These are phyloP conservation scores for Leptosphaerulina australis DNA, from an alignment of 2,329 filamentous ascomycete species.

Conservation along the genomic window DNA sequence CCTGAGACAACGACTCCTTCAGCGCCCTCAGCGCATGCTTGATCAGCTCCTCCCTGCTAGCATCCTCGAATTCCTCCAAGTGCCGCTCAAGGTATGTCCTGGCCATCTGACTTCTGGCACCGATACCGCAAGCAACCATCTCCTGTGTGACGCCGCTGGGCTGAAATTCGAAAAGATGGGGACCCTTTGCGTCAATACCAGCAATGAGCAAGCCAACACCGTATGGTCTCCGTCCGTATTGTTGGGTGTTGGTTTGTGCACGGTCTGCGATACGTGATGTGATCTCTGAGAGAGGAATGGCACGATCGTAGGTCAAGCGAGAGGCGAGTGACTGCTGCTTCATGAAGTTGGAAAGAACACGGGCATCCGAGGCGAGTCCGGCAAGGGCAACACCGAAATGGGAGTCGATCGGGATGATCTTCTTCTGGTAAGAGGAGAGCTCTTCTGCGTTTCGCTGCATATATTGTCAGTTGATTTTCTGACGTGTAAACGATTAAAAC, in stretches of 20 bases:
- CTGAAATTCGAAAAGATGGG: conserved; percentile 98
- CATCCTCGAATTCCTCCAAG: conserved; percentile 78
- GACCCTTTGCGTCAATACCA: conserved; percentile 90
- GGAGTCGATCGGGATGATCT: conserved; percentile 94
- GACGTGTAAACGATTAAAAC: conserved; percentile 10
- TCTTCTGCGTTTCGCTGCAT: conserved; percentile 94
- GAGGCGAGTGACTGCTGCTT: conserved; percentile 97
- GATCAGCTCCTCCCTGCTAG: conserved; percentile 82
- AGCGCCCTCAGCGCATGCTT: conserved; percentile 87
- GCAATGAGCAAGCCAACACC: conserved; percentile 92
- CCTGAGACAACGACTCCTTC: conserved; percentile 94
- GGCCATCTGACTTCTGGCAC: conserved; percentile 95
- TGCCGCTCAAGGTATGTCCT: conserved; percentile 95
- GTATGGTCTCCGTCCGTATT: conserved; percentile 95
- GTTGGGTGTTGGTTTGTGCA: conserved; percentile 96
- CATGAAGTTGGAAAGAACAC: conserved; percentile 99
- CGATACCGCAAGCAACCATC: conserved; percentile 96
- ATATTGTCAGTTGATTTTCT: conserved; percentile 11
- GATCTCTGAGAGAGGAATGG: conserved; percentile 87
- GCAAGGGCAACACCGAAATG: conserved; percentile 96
- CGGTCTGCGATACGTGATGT: conserved; percentile 93
- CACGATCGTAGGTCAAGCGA: conserved; percentile 92
- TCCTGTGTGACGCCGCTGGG: conserved; percentile 95
- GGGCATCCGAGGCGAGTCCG: conserved; percentile 94
- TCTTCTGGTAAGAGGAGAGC: conserved; percentile 99